phyloP scores from a whole-genome alignment of 2,329 filamentous ascomycete genomes.

The Stachybotrys elegans region DNA sequence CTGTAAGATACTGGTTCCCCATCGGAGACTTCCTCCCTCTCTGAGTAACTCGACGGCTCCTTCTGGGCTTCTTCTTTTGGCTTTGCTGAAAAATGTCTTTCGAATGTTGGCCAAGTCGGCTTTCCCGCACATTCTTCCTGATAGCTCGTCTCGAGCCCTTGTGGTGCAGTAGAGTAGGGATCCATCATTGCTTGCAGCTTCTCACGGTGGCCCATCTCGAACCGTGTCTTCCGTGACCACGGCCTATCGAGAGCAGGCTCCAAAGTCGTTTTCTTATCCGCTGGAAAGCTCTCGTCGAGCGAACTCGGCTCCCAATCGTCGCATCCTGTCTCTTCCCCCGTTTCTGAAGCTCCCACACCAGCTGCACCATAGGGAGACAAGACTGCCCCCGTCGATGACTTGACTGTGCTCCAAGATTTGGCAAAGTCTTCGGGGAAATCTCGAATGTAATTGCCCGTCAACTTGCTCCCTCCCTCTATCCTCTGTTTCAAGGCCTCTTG shows the following conservation, averaged over 20 bases:
- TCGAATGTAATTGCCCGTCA: slow-evolving; percentile 44
- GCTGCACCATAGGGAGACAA: slow-evolving; percentile 15
- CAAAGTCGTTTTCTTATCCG: slow-evolving; percentile 13
- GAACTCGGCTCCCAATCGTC: slow-evolving; percentile 28
- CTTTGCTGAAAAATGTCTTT: slow-evolving; percentile 23
- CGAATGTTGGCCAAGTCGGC: slow-evolving; percentile 27
- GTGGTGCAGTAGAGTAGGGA: slow-evolving; percentile 37
- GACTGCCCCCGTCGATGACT: slow-evolving; percentile 19
- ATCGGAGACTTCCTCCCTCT: neutral
- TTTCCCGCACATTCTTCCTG: slow-evolving; percentile 34
- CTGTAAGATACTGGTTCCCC: slow-evolving; percentile 45
- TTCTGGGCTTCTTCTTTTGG: neutral
- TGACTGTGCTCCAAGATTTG: slow-evolving; percentile 31
- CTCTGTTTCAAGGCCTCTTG: slow-evolving; percentile 3
- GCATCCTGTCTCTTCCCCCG: slow-evolving; percentile 8
- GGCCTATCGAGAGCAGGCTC: slow-evolving; percentile 25
- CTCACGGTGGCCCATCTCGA: slow-evolving; percentile 6
- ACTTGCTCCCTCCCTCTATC: neutral
- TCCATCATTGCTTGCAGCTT: slow-evolving; percentile 22
- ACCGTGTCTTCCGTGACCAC: slow-evolving; percentile 2
- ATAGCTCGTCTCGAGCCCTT: slow-evolving; percentile 45
- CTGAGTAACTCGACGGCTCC: neutral
- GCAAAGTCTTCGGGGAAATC: slow-evolving; percentile 51
- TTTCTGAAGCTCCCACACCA: neutral
- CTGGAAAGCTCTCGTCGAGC: slow-evolving; percentile 37